Evolutionary conservation across 2,329 filamentous ascomycete species (phyloP), one percentile per base, ranked within the genome.

Genomic region (Sporothrix luriei): DNA sequence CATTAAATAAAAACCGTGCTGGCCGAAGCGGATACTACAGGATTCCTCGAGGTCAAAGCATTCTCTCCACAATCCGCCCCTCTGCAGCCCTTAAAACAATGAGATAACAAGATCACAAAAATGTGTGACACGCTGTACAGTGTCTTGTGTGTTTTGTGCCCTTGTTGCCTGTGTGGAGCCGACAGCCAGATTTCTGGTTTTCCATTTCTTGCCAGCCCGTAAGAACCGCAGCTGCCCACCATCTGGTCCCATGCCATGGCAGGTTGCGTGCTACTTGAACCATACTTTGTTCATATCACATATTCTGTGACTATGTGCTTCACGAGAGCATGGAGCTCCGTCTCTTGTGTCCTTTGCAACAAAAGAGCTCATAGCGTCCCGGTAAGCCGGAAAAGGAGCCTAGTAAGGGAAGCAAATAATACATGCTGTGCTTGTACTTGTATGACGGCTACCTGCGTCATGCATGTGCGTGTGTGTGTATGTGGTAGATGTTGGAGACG

Each of bases 301-400:
- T 61, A 2, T 19, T 26, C n/a, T 43, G 7, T 40, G 9, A 24
- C 55, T n/a, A 43, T 40, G 55, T 40, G 38, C n/a, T 24, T 61
- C 43, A n/a, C 13, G 38, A 13, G 5, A 1, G 19, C 4, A 40
- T 43, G 33, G 40, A 7, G 5, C 33, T 59, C 10, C 40, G 16
- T 40, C n/a, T 59, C 33, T 43, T 7, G 19, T n/a, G 19, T 19
- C 29, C 19, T 4, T 16, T 7, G 14, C 26, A 57, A 6, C 10
- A 7, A n/a, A 3, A 2, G 13, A 43, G 21, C 2, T 61, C 7
- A 43, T 61, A 61, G n/a, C 33, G n/a, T 43, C 38, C 38, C 57
- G 57, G 38, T 33, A n/a, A 61, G 57, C 38, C 38, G 57, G 57
- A 62, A 62, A 9, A 46, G 38, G 38, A 62, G 57, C n/a, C 57